Evolutionary conservation across 2,329 filamentous ascomycete species (phyloP), one percentile per base, ranked within the genome.

Genomic region (Akanthomyces muscarius): DNA sequence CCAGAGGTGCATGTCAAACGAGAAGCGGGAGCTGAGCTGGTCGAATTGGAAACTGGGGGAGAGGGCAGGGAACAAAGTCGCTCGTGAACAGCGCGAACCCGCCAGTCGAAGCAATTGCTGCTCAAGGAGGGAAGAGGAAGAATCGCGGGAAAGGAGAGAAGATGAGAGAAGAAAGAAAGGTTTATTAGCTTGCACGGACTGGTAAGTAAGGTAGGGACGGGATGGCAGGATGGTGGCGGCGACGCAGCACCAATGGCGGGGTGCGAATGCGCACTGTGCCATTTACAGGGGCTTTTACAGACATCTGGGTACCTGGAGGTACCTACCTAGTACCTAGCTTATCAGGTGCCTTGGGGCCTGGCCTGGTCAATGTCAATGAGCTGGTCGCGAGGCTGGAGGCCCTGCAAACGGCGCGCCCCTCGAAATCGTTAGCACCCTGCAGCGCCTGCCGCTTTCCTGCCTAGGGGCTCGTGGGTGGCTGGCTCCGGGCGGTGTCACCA

Each of bases 61-160:
- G 28, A 52, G 44, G 25, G 45, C 38, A 38, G 30, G 11, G n/a
- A 42, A 54, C 21, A 44, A 52, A 3, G 33, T 47, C 50, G 60
- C 60, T 42, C 41, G 30, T 33, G 3, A 56, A 48, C 44, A 62
- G 23, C 51, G 18, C 44, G 45, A 25, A 14, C 48, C 61, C 54
- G 61, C 52, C 30, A 62, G 59, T 47, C 57, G 56, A 47, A 62
- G 58, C 59, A 65, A 63, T 63, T 63, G 61, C 61, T 63, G 53
- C 53, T 52, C 53, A 52, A 50, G 25, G 54, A 47, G 45, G 18
- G 23, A 48, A 51, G 50, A 60, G 59, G 61, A 63, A 42, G 50
- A 48, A 28, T 25, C 45, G 36, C n/a, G 36, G 41, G 13, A 45
- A 25, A 63, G 45, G 33, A 36, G 28, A 60, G 45, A 36, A 47